phyloP scores from a whole-genome alignment of 768 basidiomycete species.

The Russula olivacea region DNA sequence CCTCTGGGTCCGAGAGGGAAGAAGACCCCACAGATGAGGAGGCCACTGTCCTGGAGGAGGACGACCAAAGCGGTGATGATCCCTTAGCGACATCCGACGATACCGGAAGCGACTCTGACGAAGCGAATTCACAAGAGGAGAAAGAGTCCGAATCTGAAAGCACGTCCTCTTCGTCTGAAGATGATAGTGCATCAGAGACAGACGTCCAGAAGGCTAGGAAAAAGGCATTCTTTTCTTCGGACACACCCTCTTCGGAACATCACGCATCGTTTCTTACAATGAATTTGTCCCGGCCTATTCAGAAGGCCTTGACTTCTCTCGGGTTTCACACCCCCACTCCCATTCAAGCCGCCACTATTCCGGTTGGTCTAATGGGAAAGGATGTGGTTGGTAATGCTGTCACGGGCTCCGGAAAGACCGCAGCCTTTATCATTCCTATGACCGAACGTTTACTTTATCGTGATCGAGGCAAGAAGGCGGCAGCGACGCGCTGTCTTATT shows the following conservation, averaged over 20 bases:
- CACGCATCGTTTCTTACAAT: constrained; percentile 83
- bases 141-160: constrained; percentile 31
- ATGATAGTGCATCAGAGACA: constrained; percentile 56
- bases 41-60: constrained; percentile 33
- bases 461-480: constrained; percentile 81
- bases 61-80: constrained; percentile 30
- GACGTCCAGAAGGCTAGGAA: constrained; percentile 63
- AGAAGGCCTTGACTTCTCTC: constrained; percentile 83
- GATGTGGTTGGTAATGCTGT: constrained; percentile 95
- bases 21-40: constrained; percentile 28
- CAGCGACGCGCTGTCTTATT: constrained; percentile 83
- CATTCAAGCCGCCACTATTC: constrained; percentile 91
- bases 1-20: constrained; percentile 27
- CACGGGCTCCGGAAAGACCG: constrained; percentile 98
- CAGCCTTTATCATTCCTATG: constrained; percentile 93
- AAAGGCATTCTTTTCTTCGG: constrained; percentile 78
- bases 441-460: constrained; percentile 89
- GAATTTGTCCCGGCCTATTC: constrained; percentile 91
- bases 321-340: constrained; percentile 85
- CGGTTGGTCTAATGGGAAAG: constrained; percentile 88
- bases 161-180: constrained; percentile 52
- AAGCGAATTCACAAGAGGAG: constrained; percentile 28
- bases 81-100: constrained; percentile 20
- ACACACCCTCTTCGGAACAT: constrained; percentile 39
- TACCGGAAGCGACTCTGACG: constrained; percentile 24